Percentiles rank a stretch among this genome's conserved stretches.
These are phyloP conservation scores for Lecanoromycetidae sp. DNA, from an alignment of 2,329 filamentous ascomycete genomes.

Conservation along the genomic window DNA sequence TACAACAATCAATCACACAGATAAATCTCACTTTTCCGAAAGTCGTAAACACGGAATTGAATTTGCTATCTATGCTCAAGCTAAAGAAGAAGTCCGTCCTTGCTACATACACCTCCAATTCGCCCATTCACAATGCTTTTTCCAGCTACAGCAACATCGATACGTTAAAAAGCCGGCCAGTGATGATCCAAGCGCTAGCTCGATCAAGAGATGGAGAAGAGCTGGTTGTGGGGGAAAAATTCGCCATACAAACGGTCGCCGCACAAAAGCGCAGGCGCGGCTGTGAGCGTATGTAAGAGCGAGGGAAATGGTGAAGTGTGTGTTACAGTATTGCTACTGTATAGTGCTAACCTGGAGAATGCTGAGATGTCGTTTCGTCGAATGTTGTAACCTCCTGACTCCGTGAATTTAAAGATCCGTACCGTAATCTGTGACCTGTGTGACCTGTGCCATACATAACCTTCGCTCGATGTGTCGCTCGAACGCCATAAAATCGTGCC, in stretches of 20 bases:
- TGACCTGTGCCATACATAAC: not conserved
- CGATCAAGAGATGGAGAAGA: too few relatives aligned
- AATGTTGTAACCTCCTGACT: not conserved
- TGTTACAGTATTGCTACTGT: not conserved
- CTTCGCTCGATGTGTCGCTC: not conserved
- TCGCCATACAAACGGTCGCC: too few relatives aligned
- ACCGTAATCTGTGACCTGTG: not conserved
- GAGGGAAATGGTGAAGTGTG: not conserved
- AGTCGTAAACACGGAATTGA: not conserved
- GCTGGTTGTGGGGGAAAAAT: too few relatives aligned
- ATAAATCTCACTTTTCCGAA: not conserved
- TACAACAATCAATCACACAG: too few relatives aligned
- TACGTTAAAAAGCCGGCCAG: not conserved
- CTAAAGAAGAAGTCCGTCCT: not conserved
- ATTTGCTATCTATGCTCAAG: constrained; percentile 8
- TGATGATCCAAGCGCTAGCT: too few relatives aligned
- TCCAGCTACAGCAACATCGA: not conserved
- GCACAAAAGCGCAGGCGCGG: too few relatives aligned
- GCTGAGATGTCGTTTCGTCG: not conserved
- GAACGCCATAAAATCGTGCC: constrained; percentile 1
- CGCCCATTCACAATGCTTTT: not conserved
- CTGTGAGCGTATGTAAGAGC: too few relatives aligned
- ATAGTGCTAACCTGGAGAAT: too few relatives aligned
- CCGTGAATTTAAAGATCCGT: too few relatives aligned
- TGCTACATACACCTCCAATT: not conserved